A percentile compares a stretch with the other conserved stretches of the same genome.
Conservation (phyloP, 2,329 filamentous ascomycete species). For the Chaetomium globosum region DNA sequence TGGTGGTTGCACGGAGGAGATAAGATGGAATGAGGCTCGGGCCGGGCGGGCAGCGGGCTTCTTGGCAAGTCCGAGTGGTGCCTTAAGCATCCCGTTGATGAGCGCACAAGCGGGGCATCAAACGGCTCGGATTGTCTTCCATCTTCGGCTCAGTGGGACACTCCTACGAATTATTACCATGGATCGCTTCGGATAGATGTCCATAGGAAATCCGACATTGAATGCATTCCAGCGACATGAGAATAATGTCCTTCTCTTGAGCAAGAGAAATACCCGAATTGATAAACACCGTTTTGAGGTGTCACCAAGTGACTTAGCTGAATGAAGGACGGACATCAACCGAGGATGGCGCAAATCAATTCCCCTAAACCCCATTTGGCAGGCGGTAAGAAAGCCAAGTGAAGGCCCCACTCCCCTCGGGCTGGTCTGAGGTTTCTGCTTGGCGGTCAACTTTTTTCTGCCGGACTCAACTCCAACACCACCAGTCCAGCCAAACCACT, state of each 20-base stretch:
- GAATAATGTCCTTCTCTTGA: too few relatives aligned
- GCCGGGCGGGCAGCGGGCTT: too few relatives aligned
- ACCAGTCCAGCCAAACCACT: constrained; percentile 1
- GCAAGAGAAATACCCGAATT: too few relatives aligned
- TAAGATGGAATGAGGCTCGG: background rate
- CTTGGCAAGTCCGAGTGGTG: background rate
- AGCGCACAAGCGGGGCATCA: too few relatives aligned
- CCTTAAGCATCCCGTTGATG: background rate
- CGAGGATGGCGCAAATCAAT: background rate
- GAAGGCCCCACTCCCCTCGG: background rate
- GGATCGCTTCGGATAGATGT: too few relatives aligned
- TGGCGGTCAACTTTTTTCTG: constrained; percentile 27
- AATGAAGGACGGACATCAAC: background rate
- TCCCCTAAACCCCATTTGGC: background rate
- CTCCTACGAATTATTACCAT: too few relatives aligned
- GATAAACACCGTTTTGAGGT: too few relatives aligned
- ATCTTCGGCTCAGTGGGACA: too few relatives aligned
- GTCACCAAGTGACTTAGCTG: too few relatives aligned
- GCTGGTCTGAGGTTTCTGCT: background rate
- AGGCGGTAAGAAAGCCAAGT: background rate
- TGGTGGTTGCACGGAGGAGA: background rate
- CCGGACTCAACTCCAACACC: constrained; percentile 14
- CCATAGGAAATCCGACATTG: too few relatives aligned
- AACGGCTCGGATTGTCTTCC: too few relatives aligned
- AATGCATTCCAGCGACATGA: too few relatives aligned